Evolutionary conservation across 495 filamentous ascomycete genomes (phyloP).

Genomic region (Aspergillus leporis): DNA sequence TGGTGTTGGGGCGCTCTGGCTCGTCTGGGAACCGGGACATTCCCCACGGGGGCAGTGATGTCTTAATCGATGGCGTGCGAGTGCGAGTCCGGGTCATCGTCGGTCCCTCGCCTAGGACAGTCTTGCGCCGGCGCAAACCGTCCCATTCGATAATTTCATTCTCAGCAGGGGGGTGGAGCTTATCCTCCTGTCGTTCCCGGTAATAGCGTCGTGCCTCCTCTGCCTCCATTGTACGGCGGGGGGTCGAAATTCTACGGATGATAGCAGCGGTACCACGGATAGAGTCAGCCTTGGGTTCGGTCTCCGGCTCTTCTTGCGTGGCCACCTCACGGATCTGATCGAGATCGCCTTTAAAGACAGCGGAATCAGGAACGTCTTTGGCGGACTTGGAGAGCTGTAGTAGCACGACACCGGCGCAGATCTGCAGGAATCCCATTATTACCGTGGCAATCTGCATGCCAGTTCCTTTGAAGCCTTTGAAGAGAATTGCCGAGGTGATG

Average conservation of each 20-base stretch:
- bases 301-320: constrained; percentile 91
- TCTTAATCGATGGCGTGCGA: constrained; percentile 40
- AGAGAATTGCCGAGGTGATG: constrained; percentile 87
- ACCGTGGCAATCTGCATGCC: constrained; percentile 80
- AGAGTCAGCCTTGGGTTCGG: constrained; percentile 93
- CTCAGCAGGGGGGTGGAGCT: constrained; percentile 71
- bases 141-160: constrained; percentile 89
- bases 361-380: constrained; percentile 93
- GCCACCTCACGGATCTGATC: constrained; percentile 94
- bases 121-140: constrained; percentile 81
- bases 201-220: constrained; percentile 78
- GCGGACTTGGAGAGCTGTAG: constrained; percentile 97
- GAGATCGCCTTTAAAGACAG: constrained; percentile 89
- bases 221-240: constrained; percentile 74
- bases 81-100: constrained; percentile 30
- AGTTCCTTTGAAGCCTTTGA: constrained; percentile 91
- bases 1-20: constrained; percentile 31
- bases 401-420: constrained; percentile 94
- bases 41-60: constrained; percentile 77
- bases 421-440: constrained; percentile 90
- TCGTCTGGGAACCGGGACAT: constrained; percentile 79
- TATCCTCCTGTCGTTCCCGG: constrained; percentile 72
- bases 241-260: constrained; percentile 75
- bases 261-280: constrained; percentile 92
- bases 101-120: constrained; percentile 56